These are phyloP conservation scores for Phaeosphaeriaceae sp. DNA, from an alignment of 2,329 filamentous ascomycete genomes.

Conservation along the genomic window DNA sequence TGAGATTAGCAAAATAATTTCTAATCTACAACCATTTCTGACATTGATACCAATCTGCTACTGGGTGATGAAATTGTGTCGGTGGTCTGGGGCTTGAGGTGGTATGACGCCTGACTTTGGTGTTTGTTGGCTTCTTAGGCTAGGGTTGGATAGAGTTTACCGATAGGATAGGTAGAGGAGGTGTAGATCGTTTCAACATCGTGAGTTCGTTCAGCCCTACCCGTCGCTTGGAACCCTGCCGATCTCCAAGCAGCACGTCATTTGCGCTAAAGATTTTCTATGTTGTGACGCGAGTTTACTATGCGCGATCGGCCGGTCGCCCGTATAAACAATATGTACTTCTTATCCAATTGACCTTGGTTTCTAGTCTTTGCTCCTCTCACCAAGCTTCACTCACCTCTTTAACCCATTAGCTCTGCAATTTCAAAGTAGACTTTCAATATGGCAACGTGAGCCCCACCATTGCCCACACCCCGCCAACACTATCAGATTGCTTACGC, in stretches of 20 bases:
- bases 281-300: constrained; percentile 13
- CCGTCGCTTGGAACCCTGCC: constrained; percentile 13
- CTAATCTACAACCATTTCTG: too few species aligned
- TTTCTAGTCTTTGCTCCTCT: not conserved
- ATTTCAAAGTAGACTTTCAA: constrained; percentile 3
- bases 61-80: too few species aligned
- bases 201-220: constrained; percentile 15
- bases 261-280: constrained; percentile 35
- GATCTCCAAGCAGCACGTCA: constrained; percentile 30
- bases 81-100: too few species aligned
- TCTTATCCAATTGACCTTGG: not conserved
- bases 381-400: not conserved
- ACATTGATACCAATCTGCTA: too few species aligned
- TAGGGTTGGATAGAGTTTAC: too few species aligned
- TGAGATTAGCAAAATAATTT: too few species aligned
- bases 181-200: not conserved
- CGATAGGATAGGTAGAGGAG: not conserved
- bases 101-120: too few species aligned
- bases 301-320: constrained; percentile 16
- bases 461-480: constrained; percentile 37
- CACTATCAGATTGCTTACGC: constrained; percentile 18
- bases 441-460: constrained; percentile 48
- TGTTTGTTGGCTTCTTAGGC: too few species aligned
- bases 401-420: not conserved
- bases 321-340: constrained; percentile 10